A percentile compares a stretch with the other conserved stretches of the same genome.
These are phyloP conservation scores for Mollisia scopiformis DNA, from an alignment of 2,329 filamentous ascomycete genomes.

Conservation along the genomic window DNA sequence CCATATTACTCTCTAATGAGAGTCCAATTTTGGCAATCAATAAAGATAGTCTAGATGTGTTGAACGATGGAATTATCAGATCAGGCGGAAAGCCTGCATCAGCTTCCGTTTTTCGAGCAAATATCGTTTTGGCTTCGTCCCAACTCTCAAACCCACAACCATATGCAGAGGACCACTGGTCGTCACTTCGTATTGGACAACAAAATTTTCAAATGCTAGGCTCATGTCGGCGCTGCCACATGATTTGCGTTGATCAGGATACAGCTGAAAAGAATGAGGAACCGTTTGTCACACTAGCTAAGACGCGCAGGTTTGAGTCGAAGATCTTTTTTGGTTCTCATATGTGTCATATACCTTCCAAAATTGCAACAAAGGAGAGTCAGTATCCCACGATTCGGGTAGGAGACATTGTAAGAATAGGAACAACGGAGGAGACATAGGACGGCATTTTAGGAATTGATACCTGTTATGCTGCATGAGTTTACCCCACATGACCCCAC, in stretches of 20 bases:
- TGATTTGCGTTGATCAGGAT: constrained; percentile 91
- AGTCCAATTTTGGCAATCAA: constrained; percentile 89
- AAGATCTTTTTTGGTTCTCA: constrained; percentile 92
- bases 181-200: constrained; percentile 64
- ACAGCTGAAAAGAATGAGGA: constrained; percentile 80
- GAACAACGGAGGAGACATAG: not conserved
- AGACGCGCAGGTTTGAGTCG: constrained; percentile 80
- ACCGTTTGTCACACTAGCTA: constrained; percentile 85
- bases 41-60: constrained; percentile 72
- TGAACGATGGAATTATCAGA: constrained; percentile 73
- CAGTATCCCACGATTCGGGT: constrained; percentile 50
- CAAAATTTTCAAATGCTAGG: constrained; percentile 74
- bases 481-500: too few relatives aligned
- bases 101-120: constrained; percentile 82
- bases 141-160: constrained; percentile 47
- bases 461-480: not conserved
- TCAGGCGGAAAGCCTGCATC: constrained; percentile 67
- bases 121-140: constrained; percentile 70
- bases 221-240: constrained; percentile 86
- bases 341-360: constrained; percentile 53
- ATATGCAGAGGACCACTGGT: constrained; percentile 85
- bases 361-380: constrained; percentile 18
- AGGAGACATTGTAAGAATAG: constrained; percentile 44
- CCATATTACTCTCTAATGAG: constrained; percentile 87
- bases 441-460: not conserved